A percentile compares a stretch with the other conserved stretches of the same genome.
Evolutionary conservation across 2,329 filamentous ascomycete species (phyloP).

Genomic region (Epichloe amarillans): DNA sequence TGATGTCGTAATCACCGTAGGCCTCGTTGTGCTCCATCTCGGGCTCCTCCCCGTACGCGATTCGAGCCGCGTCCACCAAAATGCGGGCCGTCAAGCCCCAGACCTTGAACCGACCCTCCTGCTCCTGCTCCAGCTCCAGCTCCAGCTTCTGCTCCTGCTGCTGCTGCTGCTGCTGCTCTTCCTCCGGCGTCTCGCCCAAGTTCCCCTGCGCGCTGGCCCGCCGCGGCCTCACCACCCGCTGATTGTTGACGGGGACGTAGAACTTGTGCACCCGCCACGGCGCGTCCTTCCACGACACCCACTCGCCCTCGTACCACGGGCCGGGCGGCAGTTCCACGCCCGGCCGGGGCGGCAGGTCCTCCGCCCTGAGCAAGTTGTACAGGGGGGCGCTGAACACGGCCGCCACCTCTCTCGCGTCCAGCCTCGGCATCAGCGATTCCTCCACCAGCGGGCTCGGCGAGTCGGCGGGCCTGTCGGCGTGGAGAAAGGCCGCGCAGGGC

Average conservation of each 20-base stretch:
- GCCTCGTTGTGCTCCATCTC: slow-evolving; percentile 60
- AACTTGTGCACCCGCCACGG: slow-evolving; percentile 89
- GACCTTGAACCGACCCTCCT: slow-evolving; percentile 58
- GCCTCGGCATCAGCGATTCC: slow-evolving; percentile 59
- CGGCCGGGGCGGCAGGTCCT: slow-evolving; percentile 37
- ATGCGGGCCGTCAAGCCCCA: slow-evolving; percentile 94
- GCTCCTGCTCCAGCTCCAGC: slow-evolving; percentile 20
- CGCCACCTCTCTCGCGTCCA: slow-evolving; percentile 84
- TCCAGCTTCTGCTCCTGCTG: too few species aligned
- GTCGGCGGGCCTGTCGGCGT: slow-evolving; percentile 35
- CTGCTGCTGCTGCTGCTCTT: slow-evolving; percentile 33
- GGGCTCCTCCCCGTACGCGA: slow-evolving; percentile 72
- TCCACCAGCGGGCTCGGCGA: slow-evolving; percentile 37
- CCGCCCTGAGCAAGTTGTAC: slow-evolving; percentile 58
- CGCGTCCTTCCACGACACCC: slow-evolving; percentile 65
- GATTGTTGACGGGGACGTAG: slow-evolving; percentile 65
- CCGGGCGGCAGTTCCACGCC: slow-evolving; percentile 31
- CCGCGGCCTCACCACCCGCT: slow-evolving; percentile 52
- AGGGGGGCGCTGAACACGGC: slow-evolving; percentile 94
- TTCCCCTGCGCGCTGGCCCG: slow-evolving; percentile 28
- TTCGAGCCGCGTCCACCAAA: slow-evolving; percentile 71
- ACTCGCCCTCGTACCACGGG: slow-evolving; percentile 74
- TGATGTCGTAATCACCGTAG: slow-evolving; percentile 40
- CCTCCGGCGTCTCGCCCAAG: slow-evolving; percentile 30
- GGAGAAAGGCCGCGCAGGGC: slow-evolving; percentile 67